These are phyloP conservation scores for Zhuliangozyma parablackwelliae DNA, from an alignment of 1,139 yeast species.

Conservation along the genomic window DNA sequence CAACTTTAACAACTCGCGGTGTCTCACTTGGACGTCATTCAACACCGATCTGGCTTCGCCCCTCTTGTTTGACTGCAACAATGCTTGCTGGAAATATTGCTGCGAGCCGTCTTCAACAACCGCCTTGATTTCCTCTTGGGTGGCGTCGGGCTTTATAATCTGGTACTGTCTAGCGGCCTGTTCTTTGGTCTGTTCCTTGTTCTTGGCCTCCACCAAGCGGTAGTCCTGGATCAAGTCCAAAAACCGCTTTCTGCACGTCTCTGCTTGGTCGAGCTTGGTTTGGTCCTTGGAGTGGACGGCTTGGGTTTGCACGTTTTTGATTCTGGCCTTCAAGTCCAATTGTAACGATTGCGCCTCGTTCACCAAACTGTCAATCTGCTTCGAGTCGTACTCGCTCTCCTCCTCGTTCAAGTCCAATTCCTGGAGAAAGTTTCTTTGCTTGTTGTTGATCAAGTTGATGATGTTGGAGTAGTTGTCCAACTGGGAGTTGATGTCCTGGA, in stretches of 20 bases:
- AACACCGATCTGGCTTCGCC: conserved; percentile 96
- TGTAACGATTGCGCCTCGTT: conserved; percentile 80
- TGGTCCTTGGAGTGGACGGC: conserved; percentile 61
- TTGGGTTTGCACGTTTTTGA: conserved; percentile 65
- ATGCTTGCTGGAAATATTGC: conserved; percentile 92
- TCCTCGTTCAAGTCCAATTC: conserved; percentile 76
- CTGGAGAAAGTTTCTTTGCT: conserved; percentile 78
- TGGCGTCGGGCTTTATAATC: conserved; percentile 90
- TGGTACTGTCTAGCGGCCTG: conserved; percentile 93
- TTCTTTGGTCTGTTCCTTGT: conserved; percentile 76
- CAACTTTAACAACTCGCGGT: conserved; percentile 89
- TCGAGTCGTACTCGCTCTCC: conserved; percentile 64
- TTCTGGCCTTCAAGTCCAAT: conserved; percentile 65
- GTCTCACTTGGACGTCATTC: conserved; percentile 94
- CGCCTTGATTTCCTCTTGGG: conserved; percentile 75
- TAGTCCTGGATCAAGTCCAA: conserved; percentile 82
- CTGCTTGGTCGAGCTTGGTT: conserved; percentile 87
- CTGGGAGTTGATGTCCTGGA: conserved; percentile 76
- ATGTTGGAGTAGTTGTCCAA: conserved; percentile 75
- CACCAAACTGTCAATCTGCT: conserved; percentile 72
- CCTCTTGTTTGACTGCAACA: conserved; percentile 85
- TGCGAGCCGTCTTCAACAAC: conserved; percentile 84
- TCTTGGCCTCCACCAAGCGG: conserved; percentile 81
- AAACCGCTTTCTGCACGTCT: conserved; percentile 80
- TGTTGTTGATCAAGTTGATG: conserved; percentile 71